phyloP scores from a whole-genome alignment of 495 filamentous ascomycete genomes.

The Xylaria scruposa region DNA sequence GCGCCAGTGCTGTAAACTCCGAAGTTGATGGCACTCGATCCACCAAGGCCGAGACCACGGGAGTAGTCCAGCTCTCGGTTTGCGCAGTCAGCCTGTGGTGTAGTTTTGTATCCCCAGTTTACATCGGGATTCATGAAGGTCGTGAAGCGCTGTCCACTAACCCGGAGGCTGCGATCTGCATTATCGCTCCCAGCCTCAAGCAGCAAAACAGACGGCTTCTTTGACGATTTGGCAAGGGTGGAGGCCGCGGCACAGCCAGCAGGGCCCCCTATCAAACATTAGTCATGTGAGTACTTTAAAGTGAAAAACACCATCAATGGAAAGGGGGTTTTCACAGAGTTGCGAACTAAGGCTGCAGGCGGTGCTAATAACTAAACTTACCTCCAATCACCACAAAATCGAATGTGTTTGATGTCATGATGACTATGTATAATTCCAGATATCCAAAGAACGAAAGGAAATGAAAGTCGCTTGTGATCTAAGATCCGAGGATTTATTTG shows the following conservation, averaged over 20 bases:
- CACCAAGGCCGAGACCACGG: slow-evolving; percentile 66
- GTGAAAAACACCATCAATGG: neutral
- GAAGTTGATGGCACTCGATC: slow-evolving; percentile 69
- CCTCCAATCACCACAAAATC: slow-evolving; percentile 63
- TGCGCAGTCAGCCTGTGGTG: slow-evolving; percentile 58
- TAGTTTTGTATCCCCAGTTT: slow-evolving; percentile 69
- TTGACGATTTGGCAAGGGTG: slow-evolving; percentile 51
- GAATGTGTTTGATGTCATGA: slow-evolving; percentile 38
- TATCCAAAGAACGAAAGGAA: slow-evolving; percentile 23
- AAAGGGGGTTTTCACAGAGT: too few relatives aligned
- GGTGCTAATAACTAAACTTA: neutral
- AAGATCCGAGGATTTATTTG: neutral
- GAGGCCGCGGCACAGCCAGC: slow-evolving; percentile 60
- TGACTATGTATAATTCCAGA: neutral
- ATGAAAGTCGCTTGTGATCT: neutral
- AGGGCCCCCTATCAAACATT: slow-evolving; percentile 51
- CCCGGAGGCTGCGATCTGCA: slow-evolving; percentile 51
- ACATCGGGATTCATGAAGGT: slow-evolving; percentile 55
- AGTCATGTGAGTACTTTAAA: neutral
- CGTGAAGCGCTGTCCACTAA: slow-evolving; percentile 60
- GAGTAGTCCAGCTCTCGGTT: slow-evolving; percentile 61
- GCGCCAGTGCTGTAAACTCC: slow-evolving; percentile 63
- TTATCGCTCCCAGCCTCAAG: slow-evolving; percentile 64
- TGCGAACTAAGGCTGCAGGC: neutral
- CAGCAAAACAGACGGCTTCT: slow-evolving; percentile 59